Conservation (phyloP, 768 basidiomycete species). For the Tylopilus subfusipes region DNA sequence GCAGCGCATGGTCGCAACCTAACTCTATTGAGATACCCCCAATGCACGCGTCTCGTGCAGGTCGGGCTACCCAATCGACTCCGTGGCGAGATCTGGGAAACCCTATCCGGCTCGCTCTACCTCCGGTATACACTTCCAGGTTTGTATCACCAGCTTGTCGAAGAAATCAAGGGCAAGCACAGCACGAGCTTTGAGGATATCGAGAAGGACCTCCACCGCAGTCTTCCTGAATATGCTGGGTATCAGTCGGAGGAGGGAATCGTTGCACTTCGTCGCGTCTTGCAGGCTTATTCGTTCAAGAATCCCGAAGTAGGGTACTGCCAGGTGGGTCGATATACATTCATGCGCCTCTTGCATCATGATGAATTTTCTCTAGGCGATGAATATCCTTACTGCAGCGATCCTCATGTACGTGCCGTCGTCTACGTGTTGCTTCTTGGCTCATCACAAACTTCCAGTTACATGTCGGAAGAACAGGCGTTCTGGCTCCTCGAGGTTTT, state of each 20-base stretch:
- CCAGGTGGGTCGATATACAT: conserved; percentile 50
- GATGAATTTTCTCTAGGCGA: conserved; percentile 52
- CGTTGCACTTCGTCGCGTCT: conserved; percentile 74
- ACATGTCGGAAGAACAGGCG: conserved; percentile 98
- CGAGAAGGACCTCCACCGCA: conserved; percentile 95
- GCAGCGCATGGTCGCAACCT: conserved; percentile 89
- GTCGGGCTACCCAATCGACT: conserved; percentile 94
- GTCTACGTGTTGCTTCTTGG: neutral
- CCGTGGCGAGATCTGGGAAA: conserved; percentile 98
- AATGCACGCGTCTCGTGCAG: conserved; percentile 95
- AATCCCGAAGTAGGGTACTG: conserved; percentile 95
- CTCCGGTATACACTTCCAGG: conserved; percentile 87
- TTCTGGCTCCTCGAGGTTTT: conserved; percentile 96
- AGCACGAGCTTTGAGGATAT: conserved; percentile 96
- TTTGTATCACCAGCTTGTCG: conserved; percentile 69
- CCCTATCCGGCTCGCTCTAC: conserved; percentile 89
- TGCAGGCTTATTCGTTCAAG: conserved; percentile 94
- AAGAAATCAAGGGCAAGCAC: conserved; percentile 72
- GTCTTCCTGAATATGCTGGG: conserved; percentile 94
- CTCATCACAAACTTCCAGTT: conserved; percentile 47
- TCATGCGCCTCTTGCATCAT: neutral
- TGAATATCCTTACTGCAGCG: conserved; percentile 98
- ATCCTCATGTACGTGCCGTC: conserved; percentile 68
- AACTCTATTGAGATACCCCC: conserved; percentile 93
- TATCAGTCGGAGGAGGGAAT: conserved; percentile 93